These are phyloP conservation scores for Quercus engelmannii DNA, from an alignment of 306 rosid species.

Conservation along the genomic window DNA sequence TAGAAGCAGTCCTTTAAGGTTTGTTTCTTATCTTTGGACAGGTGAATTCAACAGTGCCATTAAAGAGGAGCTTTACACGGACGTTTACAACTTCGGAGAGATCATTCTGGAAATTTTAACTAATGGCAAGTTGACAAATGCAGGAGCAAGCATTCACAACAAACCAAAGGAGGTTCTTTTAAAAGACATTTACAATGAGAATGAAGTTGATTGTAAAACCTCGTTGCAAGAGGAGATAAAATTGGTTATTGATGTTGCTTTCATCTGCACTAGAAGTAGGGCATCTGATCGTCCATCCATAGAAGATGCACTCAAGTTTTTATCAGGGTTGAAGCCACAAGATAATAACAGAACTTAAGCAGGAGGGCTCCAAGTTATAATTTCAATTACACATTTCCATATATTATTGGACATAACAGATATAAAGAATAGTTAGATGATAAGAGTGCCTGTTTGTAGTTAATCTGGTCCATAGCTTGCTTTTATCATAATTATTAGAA, in stretches of 20 bases:
- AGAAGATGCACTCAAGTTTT: constrained; percentile 62
- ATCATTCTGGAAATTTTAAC: constrained; percentile 61
- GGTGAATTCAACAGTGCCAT: constrained; percentile 47
- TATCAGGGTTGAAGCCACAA: constrained; percentile 49
- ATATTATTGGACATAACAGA: constrained; percentile 4
- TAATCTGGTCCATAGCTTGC: constrained; percentile 31
- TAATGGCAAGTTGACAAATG: constrained; percentile 52
- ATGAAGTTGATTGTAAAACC: constrained; percentile 42
- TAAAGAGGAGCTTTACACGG: constrained; percentile 66
- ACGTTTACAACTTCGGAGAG: constrained; percentile 74
- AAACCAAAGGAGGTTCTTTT: constrained; percentile 53
- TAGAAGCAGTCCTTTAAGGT: constrained; percentile 1
- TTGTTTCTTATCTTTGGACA: constrained; percentile 18
- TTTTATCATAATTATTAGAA: constrained; percentile 19
- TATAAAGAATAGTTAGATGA: constrained; percentile 28
- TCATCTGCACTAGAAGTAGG: constrained; percentile 66
- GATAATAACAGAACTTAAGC: constrained; percentile 31
- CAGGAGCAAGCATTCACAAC: constrained; percentile 51
- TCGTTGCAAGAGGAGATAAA: constrained; percentile 55
- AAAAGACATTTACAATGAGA: constrained; percentile 57
- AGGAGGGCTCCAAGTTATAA: constrained; percentile 20
- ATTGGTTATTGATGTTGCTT: constrained; percentile 61
- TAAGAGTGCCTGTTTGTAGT: constrained; percentile 42
- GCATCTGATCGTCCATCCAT: constrained; percentile 67
- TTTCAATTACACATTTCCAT: constrained; percentile 24